phyloP scores from a whole-genome alignment of 257 asterid genomes.

The Solanum habrochaites region DNA sequence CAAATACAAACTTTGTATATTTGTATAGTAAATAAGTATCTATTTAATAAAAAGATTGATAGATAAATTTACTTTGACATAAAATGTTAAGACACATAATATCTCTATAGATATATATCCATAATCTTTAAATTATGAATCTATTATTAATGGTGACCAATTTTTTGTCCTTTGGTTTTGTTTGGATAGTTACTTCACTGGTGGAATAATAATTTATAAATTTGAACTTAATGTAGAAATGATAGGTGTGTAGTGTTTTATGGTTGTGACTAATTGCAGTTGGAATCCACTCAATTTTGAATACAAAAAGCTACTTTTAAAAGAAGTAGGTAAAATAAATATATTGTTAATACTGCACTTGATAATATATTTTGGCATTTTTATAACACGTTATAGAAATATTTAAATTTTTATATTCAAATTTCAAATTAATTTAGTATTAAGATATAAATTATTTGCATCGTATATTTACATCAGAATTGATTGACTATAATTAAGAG shows the following conservation, averaged over 20 bases:
- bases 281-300: background rate
- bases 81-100: background rate
- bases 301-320: background rate
- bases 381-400: no score
- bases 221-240: background rate
- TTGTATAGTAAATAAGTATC: background rate
- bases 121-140: background rate
- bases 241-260: background rate
- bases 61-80: rapidly evolving
- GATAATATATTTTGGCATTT: background rate
- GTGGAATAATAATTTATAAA: background rate
- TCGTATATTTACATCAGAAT: no score
- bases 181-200: background rate
- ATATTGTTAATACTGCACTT: background rate
- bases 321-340: background rate
- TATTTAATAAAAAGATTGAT: background rate
- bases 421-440: no score
- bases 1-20: no score
- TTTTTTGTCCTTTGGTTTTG: background rate
- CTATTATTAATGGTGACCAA: rapidly evolving
- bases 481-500: no score
- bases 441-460: no score
- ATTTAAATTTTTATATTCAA: no score
- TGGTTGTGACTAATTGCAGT: background rate
- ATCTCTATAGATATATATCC: rapidly evolving